Conservation (phyloP, 371 early-diverging fungal species). For the Actinomucor elegans region DNA sequence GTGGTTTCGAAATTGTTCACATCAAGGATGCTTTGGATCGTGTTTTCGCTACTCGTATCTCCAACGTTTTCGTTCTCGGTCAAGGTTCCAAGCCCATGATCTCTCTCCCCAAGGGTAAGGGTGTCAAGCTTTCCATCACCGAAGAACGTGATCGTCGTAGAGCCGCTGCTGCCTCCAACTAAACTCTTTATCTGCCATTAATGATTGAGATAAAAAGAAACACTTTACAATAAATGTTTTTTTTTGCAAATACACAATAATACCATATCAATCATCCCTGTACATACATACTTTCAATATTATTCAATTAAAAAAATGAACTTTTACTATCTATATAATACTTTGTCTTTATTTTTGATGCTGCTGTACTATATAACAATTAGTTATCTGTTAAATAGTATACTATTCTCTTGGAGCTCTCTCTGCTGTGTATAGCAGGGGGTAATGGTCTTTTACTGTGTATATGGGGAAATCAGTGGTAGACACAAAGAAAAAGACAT, state of each 20-base stretch:
- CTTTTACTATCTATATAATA: too few relatives aligned
- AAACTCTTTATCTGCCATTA: too few relatives aligned
- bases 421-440: too few relatives aligned
- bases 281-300: neutral
- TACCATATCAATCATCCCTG: neutral
- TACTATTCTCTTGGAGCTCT: too few relatives aligned
- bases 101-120: slow-evolving; percentile 66
- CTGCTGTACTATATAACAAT: too few relatives aligned
- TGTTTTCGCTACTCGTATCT: slow-evolving; percentile 87
- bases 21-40: slow-evolving; percentile 90
- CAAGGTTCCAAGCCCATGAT: slow-evolving; percentile 73
- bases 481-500: too few relatives aligned
- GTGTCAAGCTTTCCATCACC: slow-evolving; percentile 44
- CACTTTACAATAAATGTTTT: neutral
- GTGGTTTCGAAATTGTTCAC: slow-evolving; percentile 97
- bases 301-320: neutral
- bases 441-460: too few relatives aligned
- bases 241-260: too few relatives aligned
- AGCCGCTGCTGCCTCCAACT: slow-evolving; percentile 52
- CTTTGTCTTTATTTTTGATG: too few relatives aligned
- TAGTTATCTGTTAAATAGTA: too few relatives aligned
- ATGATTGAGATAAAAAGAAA: too few relatives aligned
- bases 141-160: slow-evolving; percentile 95
- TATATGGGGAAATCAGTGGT: too few relatives aligned
- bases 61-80: slow-evolving; percentile 96